Percentiles rank a stretch among this genome's conserved stretches.
These are phyloP conservation scores for Citrus unshiu DNA, from an alignment of 345 rosid species.

Conservation along the genomic window DNA sequence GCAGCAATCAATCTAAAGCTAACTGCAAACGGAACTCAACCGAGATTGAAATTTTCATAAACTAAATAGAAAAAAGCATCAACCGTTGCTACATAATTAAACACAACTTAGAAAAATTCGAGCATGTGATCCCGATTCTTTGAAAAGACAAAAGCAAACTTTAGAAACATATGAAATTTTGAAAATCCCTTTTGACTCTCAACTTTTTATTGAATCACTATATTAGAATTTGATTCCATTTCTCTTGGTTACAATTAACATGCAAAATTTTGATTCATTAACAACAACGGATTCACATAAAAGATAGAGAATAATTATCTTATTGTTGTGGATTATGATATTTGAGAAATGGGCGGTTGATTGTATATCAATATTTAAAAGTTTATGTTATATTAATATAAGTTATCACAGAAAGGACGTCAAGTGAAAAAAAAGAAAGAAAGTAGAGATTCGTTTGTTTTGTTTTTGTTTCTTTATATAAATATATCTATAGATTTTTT, in stretches of 20 bases:
- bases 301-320: no score
- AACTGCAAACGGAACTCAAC: no score
- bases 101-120: neutral
- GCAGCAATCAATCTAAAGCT: neutral
- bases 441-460: neutral
- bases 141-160: constrained; percentile 7
- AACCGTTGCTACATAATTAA: neutral
- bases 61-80: neutral
- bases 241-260: constrained; percentile 4
- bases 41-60: neutral
- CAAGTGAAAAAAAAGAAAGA: no score
- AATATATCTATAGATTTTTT: no score
- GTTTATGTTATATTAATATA: no score
- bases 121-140: constrained; percentile 14
- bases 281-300: no score
- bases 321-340: neutral
- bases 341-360: neutral
- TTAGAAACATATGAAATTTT: neutral
- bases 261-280: neutral
- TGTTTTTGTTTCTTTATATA: neutral
- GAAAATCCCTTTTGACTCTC: neutral
- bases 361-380: neutral
- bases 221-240: constrained; percentile 11
- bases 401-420: no score
- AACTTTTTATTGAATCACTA: neutral